Conservation (phyloP, 495 filamentous ascomycete genomes). For the Echria macrotheca region DNA sequence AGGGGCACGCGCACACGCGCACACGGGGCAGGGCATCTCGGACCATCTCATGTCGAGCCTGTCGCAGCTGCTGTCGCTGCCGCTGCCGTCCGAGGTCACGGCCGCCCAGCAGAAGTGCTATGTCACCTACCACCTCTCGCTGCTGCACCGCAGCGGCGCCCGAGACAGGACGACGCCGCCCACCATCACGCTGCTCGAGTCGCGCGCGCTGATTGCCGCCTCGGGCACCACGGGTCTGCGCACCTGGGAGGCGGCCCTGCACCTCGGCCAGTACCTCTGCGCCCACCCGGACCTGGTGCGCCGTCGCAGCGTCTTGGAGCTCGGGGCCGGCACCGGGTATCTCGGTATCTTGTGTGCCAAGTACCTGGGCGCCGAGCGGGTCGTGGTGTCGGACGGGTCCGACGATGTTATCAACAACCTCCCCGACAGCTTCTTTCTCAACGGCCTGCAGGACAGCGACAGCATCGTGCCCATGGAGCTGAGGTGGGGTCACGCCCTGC, state of each 20-base stretch:
- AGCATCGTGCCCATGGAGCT: conserved; percentile 46
- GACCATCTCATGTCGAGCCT: conserved; percentile 63
- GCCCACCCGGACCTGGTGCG: conserved; percentile 34
- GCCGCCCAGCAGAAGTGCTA: conserved; percentile 70
- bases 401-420: conserved; percentile 64
- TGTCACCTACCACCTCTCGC: conserved; percentile 63
- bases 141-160: conserved; percentile 10
- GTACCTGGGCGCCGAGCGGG: conserved; percentile 55
- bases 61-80: conserved; percentile 52
- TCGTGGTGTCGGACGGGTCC: conserved; percentile 79
- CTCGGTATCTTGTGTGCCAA: conserved; percentile 76
- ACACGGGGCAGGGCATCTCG: conserved; percentile 58
- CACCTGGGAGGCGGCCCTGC: conserved; percentile 92
- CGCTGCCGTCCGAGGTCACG: conserved; percentile 52
- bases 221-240: conserved; percentile 78
- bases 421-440: conserved; percentile 61
- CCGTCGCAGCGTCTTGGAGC: conserved; percentile 67
- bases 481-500: conserved; percentile 54
- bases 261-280: conserved; percentile 68
- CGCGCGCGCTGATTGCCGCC: conserved; percentile 65
- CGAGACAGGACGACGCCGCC: too few species aligned
- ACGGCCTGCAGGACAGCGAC: conserved; percentile 47
- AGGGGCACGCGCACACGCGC: too few species aligned
- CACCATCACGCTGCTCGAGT: conserved; percentile 60
- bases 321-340: conserved; percentile 86